These are phyloP conservation scores for Paragyromitra xinjiangensis DNA, from an alignment of 495 filamentous ascomycete genomes.

Conservation along the genomic window DNA sequence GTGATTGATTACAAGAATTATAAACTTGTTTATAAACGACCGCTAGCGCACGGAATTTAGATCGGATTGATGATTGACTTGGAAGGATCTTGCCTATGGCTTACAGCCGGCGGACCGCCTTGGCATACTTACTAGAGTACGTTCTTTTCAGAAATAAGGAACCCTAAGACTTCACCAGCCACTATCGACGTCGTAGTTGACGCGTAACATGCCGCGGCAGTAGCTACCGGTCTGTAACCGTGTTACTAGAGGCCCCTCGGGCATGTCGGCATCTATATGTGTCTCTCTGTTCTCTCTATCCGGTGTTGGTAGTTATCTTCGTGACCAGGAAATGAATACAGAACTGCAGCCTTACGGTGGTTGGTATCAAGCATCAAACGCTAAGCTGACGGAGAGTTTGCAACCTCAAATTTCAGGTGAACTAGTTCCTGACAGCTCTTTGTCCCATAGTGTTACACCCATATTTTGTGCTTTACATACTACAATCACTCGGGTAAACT, in stretches of 20 bases:
- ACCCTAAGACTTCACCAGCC: constrained; percentile 2
- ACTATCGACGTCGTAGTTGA: constrained; percentile 16
- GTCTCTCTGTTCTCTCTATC: constrained; percentile 11
- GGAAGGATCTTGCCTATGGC: background rate
- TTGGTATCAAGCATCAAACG: constrained; percentile 17
- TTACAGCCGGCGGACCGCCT: background rate
- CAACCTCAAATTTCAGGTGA: constrained; percentile 6
- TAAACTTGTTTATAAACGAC: constrained; percentile 19
- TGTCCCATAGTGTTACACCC: constrained; percentile 9
- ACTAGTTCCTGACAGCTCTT: background rate
- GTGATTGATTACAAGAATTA: background rate
- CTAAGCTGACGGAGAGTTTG: constrained; percentile 2
- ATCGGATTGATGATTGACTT: constrained; percentile 25
- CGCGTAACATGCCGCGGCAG: constrained; percentile 27
- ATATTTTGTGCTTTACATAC: background rate
- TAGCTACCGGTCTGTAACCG: constrained; percentile 13
- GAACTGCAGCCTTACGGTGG: constrained; percentile 21
- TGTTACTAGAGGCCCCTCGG: background rate
- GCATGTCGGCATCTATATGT: constrained; percentile 11
- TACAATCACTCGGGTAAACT: constrained; percentile 9
- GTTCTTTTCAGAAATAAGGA: background rate
- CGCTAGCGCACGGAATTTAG: constrained; percentile 9
- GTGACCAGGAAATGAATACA: constrained; percentile 24
- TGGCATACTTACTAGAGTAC: constrained; percentile 29
- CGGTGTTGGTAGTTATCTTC: constrained; percentile 3